A percentile compares a stretch with the other conserved stretches of the same genome.
Conservation (phyloP, 768 basidiomycete genomes). For the Erythrobasidium yunnanense region DNA sequence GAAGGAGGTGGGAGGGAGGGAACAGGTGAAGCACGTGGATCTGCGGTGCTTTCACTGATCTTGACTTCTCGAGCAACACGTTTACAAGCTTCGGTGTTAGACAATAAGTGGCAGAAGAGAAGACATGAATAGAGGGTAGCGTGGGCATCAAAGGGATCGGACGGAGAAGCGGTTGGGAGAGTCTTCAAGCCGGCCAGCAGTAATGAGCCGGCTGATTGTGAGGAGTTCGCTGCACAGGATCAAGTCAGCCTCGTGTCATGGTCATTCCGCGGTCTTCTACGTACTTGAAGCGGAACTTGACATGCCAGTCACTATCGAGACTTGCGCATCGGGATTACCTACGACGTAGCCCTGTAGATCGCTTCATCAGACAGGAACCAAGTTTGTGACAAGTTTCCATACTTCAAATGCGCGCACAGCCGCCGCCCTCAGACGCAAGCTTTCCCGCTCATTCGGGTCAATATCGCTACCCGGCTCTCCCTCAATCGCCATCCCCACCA, state of each 20-base stretch:
- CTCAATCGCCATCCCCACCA: conserved; percentile 70
- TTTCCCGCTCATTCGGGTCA: conserved; percentile 59
- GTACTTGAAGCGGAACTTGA: conserved; percentile 4
- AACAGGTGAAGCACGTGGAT: background rate
- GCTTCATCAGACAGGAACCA: background rate
- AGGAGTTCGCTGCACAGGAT: conserved; percentile 29
- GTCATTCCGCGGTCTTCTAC: background rate
- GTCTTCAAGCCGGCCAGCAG: conserved; percentile 42
- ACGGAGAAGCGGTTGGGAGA: conserved; percentile 43
- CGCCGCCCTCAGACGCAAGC: conserved; percentile 61
- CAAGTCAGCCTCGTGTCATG: background rate
- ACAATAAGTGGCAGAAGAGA: conserved; percentile 68
- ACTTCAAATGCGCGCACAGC: conserved; percentile 80
- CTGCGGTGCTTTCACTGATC: conserved; percentile 35
- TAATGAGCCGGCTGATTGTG: conserved; percentile 37
- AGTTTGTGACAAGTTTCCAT: background rate
- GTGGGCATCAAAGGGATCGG: conserved; percentile 45
- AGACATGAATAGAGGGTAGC: conserved; percentile 55
- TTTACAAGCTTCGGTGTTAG: conserved; percentile 47
- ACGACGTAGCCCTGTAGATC: conserved; percentile 39
- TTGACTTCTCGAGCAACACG: conserved; percentile 43
- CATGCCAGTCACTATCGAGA: conserved; percentile 42
- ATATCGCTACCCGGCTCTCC: conserved; percentile 52
- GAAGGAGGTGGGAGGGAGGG: conserved; percentile 4
- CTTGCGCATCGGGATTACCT: conserved; percentile 43